Evolutionary conservation across 2,329 filamentous ascomycete genomes (phyloP).

Genomic region (Paracoccidioides brasiliensis): DNA sequence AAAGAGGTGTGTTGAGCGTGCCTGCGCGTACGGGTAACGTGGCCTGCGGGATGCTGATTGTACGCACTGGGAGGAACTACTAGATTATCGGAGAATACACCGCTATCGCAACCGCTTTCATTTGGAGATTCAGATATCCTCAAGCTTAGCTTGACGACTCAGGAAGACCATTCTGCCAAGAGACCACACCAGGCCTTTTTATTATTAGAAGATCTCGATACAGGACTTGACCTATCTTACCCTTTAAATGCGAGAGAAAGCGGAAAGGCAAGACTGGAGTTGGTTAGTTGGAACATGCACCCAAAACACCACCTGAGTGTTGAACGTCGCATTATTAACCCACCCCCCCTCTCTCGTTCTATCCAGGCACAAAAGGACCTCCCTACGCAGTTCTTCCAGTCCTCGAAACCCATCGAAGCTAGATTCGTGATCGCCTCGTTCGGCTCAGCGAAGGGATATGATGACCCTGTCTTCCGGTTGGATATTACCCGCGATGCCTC

Average conservation of each 20-base stretch:
- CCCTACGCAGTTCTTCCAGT: constrained; percentile 63
- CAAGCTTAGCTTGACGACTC: constrained; percentile 69
- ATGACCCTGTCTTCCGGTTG: constrained; percentile 60
- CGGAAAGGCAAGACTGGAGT: constrained; percentile 71
- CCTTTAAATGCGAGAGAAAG: constrained; percentile 72
- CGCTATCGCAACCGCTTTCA: constrained; percentile 49
- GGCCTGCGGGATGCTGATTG: not conserved
- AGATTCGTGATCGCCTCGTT: constrained; percentile 78
- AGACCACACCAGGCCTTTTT: constrained; percentile 91
- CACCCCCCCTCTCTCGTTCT: constrained; percentile 2
- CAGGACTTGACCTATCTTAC: constrained; percentile 76
- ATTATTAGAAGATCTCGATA: constrained; percentile 58
- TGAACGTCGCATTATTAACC: not conserved
- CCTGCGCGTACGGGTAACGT: not conserved
- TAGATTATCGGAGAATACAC: constrained; percentile 48
- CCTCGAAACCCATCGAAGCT: constrained; percentile 58
- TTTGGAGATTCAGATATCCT: constrained; percentile 59
- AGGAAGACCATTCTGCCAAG: constrained; percentile 64
- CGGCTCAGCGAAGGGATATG: constrained; percentile 56
- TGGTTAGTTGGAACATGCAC: constrained; percentile 48
- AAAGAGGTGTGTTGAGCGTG: constrained; percentile 38
- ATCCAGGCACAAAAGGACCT: constrained; percentile 74
- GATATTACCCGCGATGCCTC: constrained; percentile 48
- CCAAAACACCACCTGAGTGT: not conserved
- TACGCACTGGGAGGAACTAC: not conserved